Base-by-base conservation (phyloP, 441 rosid species). In the Cnidoscolus chayamansa region DNA sequence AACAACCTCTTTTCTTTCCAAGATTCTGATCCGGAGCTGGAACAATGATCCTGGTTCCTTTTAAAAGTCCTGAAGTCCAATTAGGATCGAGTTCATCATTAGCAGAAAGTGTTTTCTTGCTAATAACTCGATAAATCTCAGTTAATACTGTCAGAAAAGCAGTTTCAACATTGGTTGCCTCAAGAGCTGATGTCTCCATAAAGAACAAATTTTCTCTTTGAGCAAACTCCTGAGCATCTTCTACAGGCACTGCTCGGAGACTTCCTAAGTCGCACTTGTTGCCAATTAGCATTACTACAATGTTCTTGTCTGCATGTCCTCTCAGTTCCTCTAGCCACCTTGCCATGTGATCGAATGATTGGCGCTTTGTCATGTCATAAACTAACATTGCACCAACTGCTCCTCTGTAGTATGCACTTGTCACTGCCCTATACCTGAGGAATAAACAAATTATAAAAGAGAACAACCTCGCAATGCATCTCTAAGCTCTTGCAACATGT, bases 171-270 rank as follows among this genome's bases (percentile, higher is more conserved):
- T 94, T 94, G 0, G 94, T 90, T 15, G 97, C 78, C 55, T 92
- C 87, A 10, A 94, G 86, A 1, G 97, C 93, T 0, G 97, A 94
- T 65, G 98, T 94, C 81, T 92, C 97, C 91, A 90, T 90, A 75
- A 94, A 92, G 84, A 85, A 92, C 48, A 94, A 68, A 4, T 88
- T 91, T 81, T 89, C 94, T 67, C 84, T 87, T 72, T 92, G 93
- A 0, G 97, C 98, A 0, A 94, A 88, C 74, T 82, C 86, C 67
- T 87, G 84, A 11, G 90, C 97, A 71, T 94, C 97, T 77, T 91
- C 93, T 2, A 79, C 70, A 32, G 87, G 90, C 19, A 92, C 86
- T 0, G 87, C 97, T 74, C 97, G 83, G 2, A 91, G 89, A 64
- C 84, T 87, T 59, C 86, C 90, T 72, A 94, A 63, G 78, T 92